Conservation (phyloP, 164 flowering plant genomes). For the Vitis riparia region DNA sequence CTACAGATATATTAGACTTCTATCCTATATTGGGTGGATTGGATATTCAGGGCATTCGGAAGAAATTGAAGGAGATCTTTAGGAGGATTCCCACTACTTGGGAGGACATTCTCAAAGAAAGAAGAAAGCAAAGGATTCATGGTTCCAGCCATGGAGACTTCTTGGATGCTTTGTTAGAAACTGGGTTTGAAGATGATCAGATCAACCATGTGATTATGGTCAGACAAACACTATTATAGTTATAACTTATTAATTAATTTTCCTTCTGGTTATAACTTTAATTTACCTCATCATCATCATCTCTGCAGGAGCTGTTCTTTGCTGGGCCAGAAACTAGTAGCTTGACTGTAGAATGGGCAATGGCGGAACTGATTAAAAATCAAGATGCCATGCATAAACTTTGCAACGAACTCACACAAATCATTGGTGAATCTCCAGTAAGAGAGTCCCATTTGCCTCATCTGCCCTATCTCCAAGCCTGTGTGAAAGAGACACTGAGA, state of each 20-base stretch:
- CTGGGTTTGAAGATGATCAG: constrained; percentile 13
- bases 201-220: constrained; percentile 31
- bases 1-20: no score
- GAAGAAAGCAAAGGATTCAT: no score
- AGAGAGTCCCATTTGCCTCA: constrained; percentile 13
- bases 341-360: constrained; percentile 26
- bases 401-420: background rate
- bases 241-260: no score
- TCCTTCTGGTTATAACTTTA: background rate
- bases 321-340: constrained; percentile 24
- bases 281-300: no score
- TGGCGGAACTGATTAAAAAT: constrained; percentile 19
- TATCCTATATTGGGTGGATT: no score
- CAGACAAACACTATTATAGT: background rate
- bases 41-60: no score
- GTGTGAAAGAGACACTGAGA: constrained; percentile 22
- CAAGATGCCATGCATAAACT: constrained; percentile 5
- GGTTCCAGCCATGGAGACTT: constrained; percentile 14
- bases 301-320: constrained; percentile 18
- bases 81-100: no score
- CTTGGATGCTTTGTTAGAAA: constrained; percentile 28
- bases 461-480: constrained; percentile 22
- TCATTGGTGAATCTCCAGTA: constrained; percentile 8
- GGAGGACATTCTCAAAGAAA: no score
- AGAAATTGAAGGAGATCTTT: no score